Percentiles rank a stretch among this genome's conserved stretches.
These are phyloP conservation scores for Hygrocybe punicea DNA, from an alignment of 768 basidiomycete genomes.

Conservation along the genomic window DNA sequence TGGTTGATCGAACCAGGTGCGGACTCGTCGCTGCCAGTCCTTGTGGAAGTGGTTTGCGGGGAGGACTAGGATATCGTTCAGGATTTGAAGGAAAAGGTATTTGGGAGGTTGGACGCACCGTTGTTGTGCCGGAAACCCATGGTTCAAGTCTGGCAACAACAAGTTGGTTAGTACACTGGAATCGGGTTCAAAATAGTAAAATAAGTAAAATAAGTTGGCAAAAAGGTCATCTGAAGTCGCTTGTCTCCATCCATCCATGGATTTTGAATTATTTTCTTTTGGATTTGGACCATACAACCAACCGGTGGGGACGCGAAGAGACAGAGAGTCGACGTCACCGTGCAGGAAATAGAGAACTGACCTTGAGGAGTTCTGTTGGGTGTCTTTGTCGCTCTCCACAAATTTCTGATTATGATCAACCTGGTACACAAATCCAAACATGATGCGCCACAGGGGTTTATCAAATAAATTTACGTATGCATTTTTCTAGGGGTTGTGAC, in stretches of 20 bases:
- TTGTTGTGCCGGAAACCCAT: conserved; percentile 84
- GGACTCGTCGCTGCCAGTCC: conserved; percentile 97
- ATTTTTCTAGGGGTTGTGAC: no score
- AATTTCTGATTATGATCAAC: not conserved
- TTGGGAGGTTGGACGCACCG: conserved; percentile 46
- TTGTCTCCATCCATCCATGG: not conserved
- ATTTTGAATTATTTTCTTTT: not conserved
- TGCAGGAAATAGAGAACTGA: not conserved
- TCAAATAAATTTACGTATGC: no score
- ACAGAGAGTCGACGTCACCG: not conserved
- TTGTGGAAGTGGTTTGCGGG: conserved; percentile 95
- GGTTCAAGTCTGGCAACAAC: conserved; percentile 41
- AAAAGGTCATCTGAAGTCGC: not conserved
- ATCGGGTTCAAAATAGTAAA: not conserved
- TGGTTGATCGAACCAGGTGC: conserved; percentile 99
- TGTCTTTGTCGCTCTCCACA: not conserved
- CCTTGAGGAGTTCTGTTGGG: not conserved
- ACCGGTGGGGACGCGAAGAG: not conserved
- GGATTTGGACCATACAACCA: not conserved
- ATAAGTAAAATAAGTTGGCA: not conserved
- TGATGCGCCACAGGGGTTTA: not conserved
- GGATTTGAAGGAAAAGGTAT: conserved; percentile 8
- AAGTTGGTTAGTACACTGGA: not conserved
- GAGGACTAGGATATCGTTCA: conserved; percentile 54
- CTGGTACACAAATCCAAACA: not conserved